These are phyloP conservation scores for Coemansia sp. DNA, from an alignment of 192 early-diverging fungal genomes.

Conservation along the genomic window DNA sequence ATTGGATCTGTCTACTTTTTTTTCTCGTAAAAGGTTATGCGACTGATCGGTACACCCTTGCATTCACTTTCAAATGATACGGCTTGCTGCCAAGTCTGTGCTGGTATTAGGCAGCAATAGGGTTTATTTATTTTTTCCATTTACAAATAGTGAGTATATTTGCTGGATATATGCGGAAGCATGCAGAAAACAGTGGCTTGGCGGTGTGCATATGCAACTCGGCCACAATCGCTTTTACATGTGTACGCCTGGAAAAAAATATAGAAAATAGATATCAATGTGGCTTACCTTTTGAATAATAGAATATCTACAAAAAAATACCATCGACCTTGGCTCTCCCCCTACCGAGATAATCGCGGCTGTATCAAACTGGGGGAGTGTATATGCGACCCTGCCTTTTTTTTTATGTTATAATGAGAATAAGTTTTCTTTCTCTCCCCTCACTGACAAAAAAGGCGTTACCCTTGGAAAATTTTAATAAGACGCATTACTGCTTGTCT, in stretches of 20 bases:
- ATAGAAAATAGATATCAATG: background rate
- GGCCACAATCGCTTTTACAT: constrained; percentile 1
- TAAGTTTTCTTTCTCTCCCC: background rate
- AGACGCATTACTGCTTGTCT: background rate
- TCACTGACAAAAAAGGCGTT: background rate
- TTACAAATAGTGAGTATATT: background rate
- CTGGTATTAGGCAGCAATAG: background rate
- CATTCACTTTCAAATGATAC: background rate
- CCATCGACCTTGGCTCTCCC: background rate
- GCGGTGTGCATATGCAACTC: constrained; percentile 2
- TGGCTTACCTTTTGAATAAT: background rate
- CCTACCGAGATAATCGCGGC: background rate
- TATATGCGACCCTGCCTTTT: constrained; percentile 3
- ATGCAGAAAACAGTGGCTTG: background rate
- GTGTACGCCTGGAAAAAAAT: background rate
- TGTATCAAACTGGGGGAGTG: background rate
- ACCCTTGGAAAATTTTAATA: background rate
- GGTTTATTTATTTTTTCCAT: background rate
- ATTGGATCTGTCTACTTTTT: background rate
- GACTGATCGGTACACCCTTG: background rate
- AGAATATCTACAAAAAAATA: background rate
- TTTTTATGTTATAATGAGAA: background rate
- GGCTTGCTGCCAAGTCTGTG: background rate
- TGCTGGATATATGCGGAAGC: background rate
- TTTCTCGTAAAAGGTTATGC: background rate